phyloP scores from a whole-genome alignment of 306 rosid species.

The Cyamopsis tetragonoloba region DNA sequence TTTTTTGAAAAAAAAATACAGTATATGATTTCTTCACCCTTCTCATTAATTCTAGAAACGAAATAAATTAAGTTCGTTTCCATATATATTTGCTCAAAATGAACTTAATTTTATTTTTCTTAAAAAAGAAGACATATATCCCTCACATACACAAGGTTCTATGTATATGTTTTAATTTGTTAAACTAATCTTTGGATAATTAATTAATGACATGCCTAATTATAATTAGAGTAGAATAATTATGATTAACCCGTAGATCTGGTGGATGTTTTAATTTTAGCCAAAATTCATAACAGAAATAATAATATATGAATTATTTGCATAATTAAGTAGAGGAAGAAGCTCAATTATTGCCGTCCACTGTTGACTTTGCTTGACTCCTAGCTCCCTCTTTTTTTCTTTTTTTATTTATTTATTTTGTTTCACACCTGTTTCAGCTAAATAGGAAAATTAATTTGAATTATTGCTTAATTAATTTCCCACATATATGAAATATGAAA shows the following conservation, averaged over 20 bases:
- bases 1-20: neutral
- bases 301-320: slow-evolving; percentile 64
- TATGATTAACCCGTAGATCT: too few relatives aligned
- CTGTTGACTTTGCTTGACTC: slow-evolving; percentile 54
- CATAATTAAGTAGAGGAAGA: slow-evolving; percentile 24
- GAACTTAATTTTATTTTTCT: neutral
- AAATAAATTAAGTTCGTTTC: neutral
- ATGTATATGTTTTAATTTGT: too few relatives aligned
- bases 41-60: slow-evolving; percentile 13
- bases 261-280: neutral
- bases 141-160: neutral
- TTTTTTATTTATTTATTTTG: slow-evolving; percentile 22
- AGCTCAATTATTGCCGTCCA: slow-evolving; percentile 67
- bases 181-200: too few relatives aligned
- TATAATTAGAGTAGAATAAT: too few relatives aligned
- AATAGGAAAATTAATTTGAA: too few relatives aligned
- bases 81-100: slow-evolving; percentile 7
- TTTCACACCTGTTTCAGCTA: slow-evolving; percentile 19
- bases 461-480: too few relatives aligned
- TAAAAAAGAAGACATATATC: neutral
- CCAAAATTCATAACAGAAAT: slow-evolving; percentile 5
- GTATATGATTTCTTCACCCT: neutral
- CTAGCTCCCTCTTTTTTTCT: neutral
- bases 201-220: too few relatives aligned
- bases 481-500: neutral